Base-by-base conservation (phyloP, 2,329 filamentous ascomycete genomes). In the Neocatenulostroma microsporum region DNA sequence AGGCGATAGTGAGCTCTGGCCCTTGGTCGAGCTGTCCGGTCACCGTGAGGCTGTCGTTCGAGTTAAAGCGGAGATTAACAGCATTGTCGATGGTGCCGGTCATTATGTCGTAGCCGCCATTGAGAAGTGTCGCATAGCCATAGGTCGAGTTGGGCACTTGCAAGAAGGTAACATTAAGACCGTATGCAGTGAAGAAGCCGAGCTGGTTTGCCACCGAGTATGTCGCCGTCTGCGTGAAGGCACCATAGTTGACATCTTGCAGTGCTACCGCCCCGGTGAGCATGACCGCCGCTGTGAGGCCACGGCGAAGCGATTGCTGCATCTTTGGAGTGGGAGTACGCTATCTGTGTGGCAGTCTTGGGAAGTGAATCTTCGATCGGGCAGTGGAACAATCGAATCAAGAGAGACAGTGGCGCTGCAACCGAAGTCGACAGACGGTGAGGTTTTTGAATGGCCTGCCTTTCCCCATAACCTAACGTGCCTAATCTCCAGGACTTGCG, bases 51-150 rank as follows among this genome's bases (percentile, higher is more conserved):
- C 8, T 23, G 8, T 24, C 8, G 31, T 25, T 25, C 6, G n/a
- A 23, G 15, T 34, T 34, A 12, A 23, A 34, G 19, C 31, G 31
- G 6, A 23, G 14, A 14, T 34, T 34, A n/a, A 34, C 21, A 10
- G 21, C 31, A 25, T 34, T 34, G 20, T 34, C 31, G 31, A 34
- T 24, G 31, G 31, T 25, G 31, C 19, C 31, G n/a, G 21, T 23
- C 31, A 34, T 7, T 8, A 34, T 34, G 15, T 34, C 31, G 6
- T 23, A 24, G 19, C 21, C 21, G 5, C 31, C 31, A 25, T 23
- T 25, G 8, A 34, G 21, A 14, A 34, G 31, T 10, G 11, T 9
- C 10, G 31, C 31, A 17, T 25, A 34, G 21, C 31, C 31, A 14
- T 34, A 34, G 7, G 31, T 34, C 12, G 31, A 34, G 31, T 34